Conservation (phyloP, 169 alveolate species). For the Plasmodium cynomolgi region DNA sequence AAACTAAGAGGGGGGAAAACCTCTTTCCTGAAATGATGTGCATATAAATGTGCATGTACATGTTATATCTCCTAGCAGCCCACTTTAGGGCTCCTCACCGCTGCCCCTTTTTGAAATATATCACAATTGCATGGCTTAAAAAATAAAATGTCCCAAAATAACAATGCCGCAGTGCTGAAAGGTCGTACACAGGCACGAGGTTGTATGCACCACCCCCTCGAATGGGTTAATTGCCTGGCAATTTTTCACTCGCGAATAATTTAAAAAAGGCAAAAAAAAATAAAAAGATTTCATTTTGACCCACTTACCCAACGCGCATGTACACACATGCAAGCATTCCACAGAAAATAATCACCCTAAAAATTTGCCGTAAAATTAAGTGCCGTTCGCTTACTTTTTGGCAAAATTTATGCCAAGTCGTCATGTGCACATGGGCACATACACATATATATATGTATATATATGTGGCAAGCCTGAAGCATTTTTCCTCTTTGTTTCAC, state of each 20-base stretch:
- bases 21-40: background rate
- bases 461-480: background rate
- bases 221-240: background rate
- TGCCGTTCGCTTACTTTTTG: background rate
- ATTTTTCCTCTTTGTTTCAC: background rate
- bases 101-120: background rate
- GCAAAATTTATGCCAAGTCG: background rate
- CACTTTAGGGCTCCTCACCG: background rate
- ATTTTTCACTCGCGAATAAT: background rate
- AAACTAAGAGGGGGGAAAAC: background rate
- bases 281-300: background rate
- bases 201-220: background rate
- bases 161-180: background rate
- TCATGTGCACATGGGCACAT: background rate
- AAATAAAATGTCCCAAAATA: background rate
- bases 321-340: background rate
- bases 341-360: background rate
- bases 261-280: background rate
- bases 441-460: too few relatives aligned
- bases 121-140: background rate
- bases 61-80: background rate
- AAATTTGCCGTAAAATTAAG: background rate
- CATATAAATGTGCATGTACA: background rate
- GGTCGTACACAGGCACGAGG: background rate
- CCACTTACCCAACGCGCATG: background rate